phyloP scores from a whole-genome alignment of 805 yeast genomes.

The Teunomyces pallodes region DNA sequence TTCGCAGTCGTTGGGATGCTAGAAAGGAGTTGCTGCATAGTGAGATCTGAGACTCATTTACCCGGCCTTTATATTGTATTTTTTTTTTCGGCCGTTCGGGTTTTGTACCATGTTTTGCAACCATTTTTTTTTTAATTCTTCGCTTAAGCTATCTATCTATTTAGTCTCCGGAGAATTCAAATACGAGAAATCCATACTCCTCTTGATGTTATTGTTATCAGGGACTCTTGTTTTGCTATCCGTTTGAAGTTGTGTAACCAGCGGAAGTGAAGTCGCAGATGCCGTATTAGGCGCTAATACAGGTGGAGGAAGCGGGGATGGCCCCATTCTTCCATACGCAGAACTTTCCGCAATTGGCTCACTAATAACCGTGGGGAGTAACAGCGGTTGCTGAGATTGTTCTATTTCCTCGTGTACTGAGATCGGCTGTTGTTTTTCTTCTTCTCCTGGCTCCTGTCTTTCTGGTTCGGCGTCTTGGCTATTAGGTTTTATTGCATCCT shows the following conservation, averaged over 20 bases:
- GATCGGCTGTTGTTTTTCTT: background rate
- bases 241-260: background rate
- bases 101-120: conserved; percentile 2
- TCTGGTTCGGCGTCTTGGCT: background rate
- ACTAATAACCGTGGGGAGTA: too few species aligned
- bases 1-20: conserved; percentile 1
- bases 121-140: background rate
- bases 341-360: background rate
- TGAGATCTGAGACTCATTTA: background rate
- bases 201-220: background rate
- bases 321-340: background rate
- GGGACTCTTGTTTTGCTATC: background rate
- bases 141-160: background rate
- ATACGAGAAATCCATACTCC: conserved; percentile 5
- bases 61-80: background rate
- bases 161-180: conserved; percentile 3
- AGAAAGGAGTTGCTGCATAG: background rate
- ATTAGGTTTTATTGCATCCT: background rate
- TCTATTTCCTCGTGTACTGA: background rate
- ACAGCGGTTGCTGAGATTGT: background rate
- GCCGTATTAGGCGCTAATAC: background rate
- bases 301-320: background rate
- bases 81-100: background rate
- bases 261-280: background rate
- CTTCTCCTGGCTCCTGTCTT: background rate